A percentile compares a stretch with the other conserved stretches of the same genome.
Conservation (phyloP, 257 asterid species). For the Solanum pinnatisectum region DNA sequence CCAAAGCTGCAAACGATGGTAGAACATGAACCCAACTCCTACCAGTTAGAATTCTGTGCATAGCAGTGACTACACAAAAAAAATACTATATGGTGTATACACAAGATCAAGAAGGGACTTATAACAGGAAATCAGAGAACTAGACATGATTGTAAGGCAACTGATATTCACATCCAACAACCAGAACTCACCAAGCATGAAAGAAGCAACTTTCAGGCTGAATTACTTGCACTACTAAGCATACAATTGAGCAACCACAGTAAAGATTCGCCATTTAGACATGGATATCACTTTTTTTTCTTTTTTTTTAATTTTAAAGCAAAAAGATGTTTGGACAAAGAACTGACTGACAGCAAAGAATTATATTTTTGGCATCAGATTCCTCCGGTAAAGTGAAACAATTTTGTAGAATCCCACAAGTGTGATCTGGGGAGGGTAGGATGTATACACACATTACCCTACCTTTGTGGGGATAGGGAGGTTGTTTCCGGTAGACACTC, state of each 20-base stretch:
- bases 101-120: neutral
- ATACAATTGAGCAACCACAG: neutral
- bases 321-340: neutral
- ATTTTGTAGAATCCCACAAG: neutral
- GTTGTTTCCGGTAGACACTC: neutral
- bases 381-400: neutral
- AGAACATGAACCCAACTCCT: conserved; percentile 1
- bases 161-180: neutral
- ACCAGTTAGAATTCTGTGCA: neutral
- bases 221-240: neutral
- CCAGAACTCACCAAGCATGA: neutral
- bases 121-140: neutral
- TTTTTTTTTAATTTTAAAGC: neutral
- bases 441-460: neutral
- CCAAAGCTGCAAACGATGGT: conserved; percentile 56
- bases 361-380: neutral
- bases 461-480: neutral
- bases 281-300: neutral
- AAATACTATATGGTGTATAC: neutral
- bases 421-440: neutral
- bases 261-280: neutral
- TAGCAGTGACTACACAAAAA: neutral
- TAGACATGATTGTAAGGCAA: neutral
- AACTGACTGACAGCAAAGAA: neutral
- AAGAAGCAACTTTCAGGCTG: neutral